Evolutionary conservation across 495 filamentous ascomycete genomes (phyloP), one percentile per base, ranked within the genome.

Genomic region (Hypoxylon trugodes): DNA sequence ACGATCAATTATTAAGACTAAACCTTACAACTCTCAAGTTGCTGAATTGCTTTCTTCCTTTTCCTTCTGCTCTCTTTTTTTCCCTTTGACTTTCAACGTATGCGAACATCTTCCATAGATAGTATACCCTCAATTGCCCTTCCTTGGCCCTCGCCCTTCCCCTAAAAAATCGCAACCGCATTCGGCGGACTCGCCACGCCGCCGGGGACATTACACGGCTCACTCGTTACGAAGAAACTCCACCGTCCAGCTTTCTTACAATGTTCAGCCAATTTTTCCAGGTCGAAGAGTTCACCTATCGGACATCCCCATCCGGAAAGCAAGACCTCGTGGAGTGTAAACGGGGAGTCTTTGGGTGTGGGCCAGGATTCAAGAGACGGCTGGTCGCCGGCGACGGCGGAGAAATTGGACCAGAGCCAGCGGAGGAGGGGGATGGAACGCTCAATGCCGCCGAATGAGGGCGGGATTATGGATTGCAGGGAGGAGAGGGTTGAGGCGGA

Each of bases 361-460:
- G 78, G 79, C 70, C 73, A 76, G 35, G 65, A 65, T 58, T 86
- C 82, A 51, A 85, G 80, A 0, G 76, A 75, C 12, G 82, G 80
- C 59, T 79, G 76, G 68, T 86, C 83, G 15, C 83, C 83, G 2
- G 77, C 82, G 6, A 84, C 80, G 16, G 83, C 82, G 4, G 77
- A 56, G 59, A 85, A 84, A 53, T 75, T 59, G 13, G 61, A 50
- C 79, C 79, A 82, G 22, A 82, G 59, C 73, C 71, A 81, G 2
- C 65, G 47, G 42, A 80, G 66, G 33, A 76, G 54, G 0, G 72
- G 76, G 15, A 79, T 78, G 12, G 75, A 76, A 59, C 79, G 81
- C 73, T 82, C 77, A 0, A 86, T 73, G 41, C 84, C 84, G 21
- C 74, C 71, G 65, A 85, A 80, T 19, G 52, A 57, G n/a, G 74